A percentile compares a stretch with the other conserved stretches of the same genome.
Conservation (phyloP, 768 basidiomycete genomes). For the Boletus tomentosulus region DNA sequence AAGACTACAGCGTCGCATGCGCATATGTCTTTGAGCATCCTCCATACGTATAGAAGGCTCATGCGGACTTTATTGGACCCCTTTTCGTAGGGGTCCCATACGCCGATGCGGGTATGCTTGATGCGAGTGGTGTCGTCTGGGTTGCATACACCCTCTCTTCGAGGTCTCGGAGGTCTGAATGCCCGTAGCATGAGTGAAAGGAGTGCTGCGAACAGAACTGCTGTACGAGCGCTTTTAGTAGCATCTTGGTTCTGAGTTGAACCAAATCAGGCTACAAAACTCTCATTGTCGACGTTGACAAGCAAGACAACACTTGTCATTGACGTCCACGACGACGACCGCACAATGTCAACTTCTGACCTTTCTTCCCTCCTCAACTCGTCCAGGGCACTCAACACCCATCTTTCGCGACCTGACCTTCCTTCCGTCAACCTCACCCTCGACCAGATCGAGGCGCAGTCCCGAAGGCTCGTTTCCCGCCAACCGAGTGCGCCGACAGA, state of each 20-base stretch:
- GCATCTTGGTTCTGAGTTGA: too few relatives aligned
- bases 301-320: background rate
- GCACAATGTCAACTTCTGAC: slow-evolving; percentile 36
- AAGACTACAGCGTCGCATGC: slow-evolving; percentile 50
- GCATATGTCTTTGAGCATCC: slow-evolving; percentile 61
- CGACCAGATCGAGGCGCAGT: slow-evolving; percentile 94
- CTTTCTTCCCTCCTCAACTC: slow-evolving; percentile 68
- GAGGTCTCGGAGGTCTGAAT: too few relatives aligned
- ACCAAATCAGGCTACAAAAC: background rate
- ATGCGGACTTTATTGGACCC: slow-evolving; percentile 35
- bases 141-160: slow-evolving; percentile 30
- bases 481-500: slow-evolving; percentile 62
- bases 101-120: slow-evolving; percentile 59
- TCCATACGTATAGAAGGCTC: slow-evolving; percentile 58
- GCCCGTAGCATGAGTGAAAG: too few relatives aligned
- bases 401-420: slow-evolving; percentile 74
- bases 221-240: too few relatives aligned
- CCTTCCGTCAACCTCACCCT: slow-evolving; percentile 87
- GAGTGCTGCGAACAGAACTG: too few relatives aligned
- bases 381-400: slow-evolving; percentile 70
- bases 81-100: slow-evolving; percentile 79
- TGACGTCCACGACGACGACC: background rate
- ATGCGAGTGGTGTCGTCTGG: slow-evolving; percentile 39
- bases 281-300: background rate
- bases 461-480: slow-evolving; percentile 73